Conservation (phyloP, 495 filamentous ascomycete species). For the Monascus purpureus region DNA sequence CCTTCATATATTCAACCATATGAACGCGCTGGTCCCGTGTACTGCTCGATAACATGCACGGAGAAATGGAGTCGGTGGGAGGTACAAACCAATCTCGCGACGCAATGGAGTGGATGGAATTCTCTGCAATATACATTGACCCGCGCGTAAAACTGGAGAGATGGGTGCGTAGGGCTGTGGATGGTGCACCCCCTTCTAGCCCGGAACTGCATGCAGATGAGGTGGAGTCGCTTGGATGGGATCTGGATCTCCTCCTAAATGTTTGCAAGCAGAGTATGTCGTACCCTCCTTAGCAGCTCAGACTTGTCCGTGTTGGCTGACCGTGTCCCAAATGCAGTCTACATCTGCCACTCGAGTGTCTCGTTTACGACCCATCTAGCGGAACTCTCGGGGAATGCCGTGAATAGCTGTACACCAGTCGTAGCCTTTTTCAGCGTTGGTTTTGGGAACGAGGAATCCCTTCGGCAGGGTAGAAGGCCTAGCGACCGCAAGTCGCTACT, state of each 20-base stretch:
- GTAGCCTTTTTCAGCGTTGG: constrained; percentile 64
- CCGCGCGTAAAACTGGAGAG: constrained; percentile 53
- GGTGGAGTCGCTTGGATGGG: constrained; percentile 33
- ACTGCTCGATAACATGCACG: no score
- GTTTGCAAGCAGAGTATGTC: constrained; percentile 42
- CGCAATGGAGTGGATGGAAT: constrained; percentile 52
- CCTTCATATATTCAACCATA: constrained; percentile 5
- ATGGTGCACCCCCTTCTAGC: constrained; percentile 12
- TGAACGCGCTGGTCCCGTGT: constrained; percentile 4
- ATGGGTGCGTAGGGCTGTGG: constrained; percentile 33
- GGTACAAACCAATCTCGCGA: no score
- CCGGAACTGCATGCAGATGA: constrained; percentile 26
- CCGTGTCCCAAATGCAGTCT: constrained; percentile 34
- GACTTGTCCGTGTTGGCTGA: constrained; percentile 3
- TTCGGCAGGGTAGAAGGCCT: no score
- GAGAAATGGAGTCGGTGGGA: no score
- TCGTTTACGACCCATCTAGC: constrained; percentile 58
- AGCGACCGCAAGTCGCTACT: constrained; percentile 25
- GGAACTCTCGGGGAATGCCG: constrained; percentile 49
- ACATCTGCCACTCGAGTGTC: constrained; percentile 54
- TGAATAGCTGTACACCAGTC: constrained; percentile 51
- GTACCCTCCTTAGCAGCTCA: not conserved
- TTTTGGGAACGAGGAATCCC: constrained; percentile 16
- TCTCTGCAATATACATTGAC: constrained; percentile 76
- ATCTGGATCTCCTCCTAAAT: constrained; percentile 34